Conservation (phyloP, 352 stramenopile species). For the Thraustochytrium striatum region DNA sequence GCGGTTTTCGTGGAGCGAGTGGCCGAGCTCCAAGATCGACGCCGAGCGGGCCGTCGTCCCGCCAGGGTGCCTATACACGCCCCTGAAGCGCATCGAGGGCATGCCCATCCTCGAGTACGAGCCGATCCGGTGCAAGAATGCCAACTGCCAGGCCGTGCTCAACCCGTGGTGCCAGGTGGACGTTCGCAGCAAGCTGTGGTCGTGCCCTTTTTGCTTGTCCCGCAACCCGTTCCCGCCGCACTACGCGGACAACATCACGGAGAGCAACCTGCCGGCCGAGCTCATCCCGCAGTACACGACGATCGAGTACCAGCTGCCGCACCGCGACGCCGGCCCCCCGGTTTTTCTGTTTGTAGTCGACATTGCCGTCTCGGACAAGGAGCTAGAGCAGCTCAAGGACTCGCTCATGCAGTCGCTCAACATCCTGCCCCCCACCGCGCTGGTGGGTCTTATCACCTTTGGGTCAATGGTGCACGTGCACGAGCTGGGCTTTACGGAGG, state of each 20-base stretch:
- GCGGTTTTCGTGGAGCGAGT: constrained; percentile 97
- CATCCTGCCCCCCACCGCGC: constrained; percentile 89
- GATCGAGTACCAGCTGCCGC: constrained; percentile 96
- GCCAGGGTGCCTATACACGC: constrained; percentile 86
- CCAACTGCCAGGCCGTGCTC: constrained; percentile 86
- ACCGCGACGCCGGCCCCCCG: constrained; percentile 77
- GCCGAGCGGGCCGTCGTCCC: constrained; percentile 95
- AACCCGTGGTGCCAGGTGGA: constrained; percentile 96
- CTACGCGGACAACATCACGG: constrained; percentile 92
- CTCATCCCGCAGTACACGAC: constrained; percentile 99
- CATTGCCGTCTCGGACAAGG: constrained; percentile 88
- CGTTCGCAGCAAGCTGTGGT: constrained; percentile 98
- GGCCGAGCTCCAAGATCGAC: constrained; percentile 94
- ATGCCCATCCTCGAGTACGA: constrained; percentile 93
- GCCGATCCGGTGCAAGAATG: constrained; percentile 92
- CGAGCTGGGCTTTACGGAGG: constrained; percentile 91
- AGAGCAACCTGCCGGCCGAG: constrained; percentile 96
- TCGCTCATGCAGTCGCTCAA: constrained; percentile 95
- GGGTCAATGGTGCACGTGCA: constrained; percentile 99
- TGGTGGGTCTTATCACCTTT: constrained; percentile 98
- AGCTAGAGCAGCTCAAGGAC: constrained; percentile 96
- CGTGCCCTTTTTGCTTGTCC: constrained; percentile 96
- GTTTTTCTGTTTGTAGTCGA: constrained; percentile 98
- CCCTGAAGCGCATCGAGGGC: constrained; percentile 92
- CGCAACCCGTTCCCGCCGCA: constrained; percentile 98